phyloP scores from a whole-genome alignment of 129 eudicot species.

The Chrysanthemum makinoi region DNA sequence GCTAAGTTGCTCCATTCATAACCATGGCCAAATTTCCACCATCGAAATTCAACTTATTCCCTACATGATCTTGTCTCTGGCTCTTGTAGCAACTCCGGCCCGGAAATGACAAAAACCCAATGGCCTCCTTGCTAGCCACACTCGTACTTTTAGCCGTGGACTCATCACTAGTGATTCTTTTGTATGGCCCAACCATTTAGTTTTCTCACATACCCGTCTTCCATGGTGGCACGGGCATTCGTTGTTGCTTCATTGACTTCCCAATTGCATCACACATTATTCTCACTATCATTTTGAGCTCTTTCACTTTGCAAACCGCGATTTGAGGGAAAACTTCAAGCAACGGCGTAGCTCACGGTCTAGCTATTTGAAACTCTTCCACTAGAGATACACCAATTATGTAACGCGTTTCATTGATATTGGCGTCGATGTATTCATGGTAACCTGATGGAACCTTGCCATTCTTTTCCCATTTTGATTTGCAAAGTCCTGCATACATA shows the following conservation, averaged over 20 bases:
- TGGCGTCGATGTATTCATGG: constrained; percentile 65
- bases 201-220: constrained; percentile 42
- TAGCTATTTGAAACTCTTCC: constrained; percentile 60
- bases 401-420: constrained; percentile 37
- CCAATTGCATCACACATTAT: constrained; percentile 54
- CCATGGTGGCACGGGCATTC: constrained; percentile 65
- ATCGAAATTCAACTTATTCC: constrained; percentile 25
- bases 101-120: constrained; percentile 35
- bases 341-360: constrained; percentile 45
- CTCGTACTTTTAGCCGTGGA: not conserved
- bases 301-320: constrained; percentile 40
- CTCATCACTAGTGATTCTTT: constrained; percentile 44
- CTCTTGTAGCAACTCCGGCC: constrained; percentile 22
- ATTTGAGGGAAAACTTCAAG: constrained; percentile 48
- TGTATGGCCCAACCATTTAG: constrained; percentile 68
- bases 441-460: constrained; percentile 41
- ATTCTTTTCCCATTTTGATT: constrained; percentile 66
- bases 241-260: constrained; percentile 41
- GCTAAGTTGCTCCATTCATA: constrained; percentile 23
- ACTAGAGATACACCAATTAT: constrained; percentile 44
- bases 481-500: constrained; percentile 59
- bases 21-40: constrained; percentile 55
- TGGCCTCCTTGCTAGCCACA: constrained; percentile 14
- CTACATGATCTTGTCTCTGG: constrained; percentile 30
- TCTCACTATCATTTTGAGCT: constrained; percentile 43